Base-by-base conservation (phyloP, 176 grass and related monocot species). In the Raddia guianensis region DNA sequence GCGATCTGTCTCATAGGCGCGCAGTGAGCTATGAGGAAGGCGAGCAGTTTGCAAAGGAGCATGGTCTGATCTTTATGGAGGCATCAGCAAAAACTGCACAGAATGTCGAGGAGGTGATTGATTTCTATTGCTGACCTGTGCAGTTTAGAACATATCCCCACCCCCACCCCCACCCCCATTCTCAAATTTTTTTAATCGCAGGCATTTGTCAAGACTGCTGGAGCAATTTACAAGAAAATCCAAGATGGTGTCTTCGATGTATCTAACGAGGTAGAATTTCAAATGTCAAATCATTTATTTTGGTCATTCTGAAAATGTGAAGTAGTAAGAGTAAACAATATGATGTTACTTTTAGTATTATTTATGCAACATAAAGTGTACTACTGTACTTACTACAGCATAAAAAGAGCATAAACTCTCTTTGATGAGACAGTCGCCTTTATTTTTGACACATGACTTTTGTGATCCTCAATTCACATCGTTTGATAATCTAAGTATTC, bases 171-270 rank as follows among this genome's bases (percentile, higher is more conserved):
- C 16, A 46, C 83, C 44, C 2, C 4, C 27, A 27, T n/a, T 72
- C 21, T 46, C 16, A 47, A 77, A 87, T 56, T 27, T 27, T 27
- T 27, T 27, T 27, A 27, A 27, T 27, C 1, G 3, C 83, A 94
- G 92, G 92, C 72, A 43, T 94, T 94, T 8, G 82, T 94, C 45
- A 89, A 83, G 80, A 94, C 89, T 32, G 89, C 92, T 66, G 86
- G 83, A 50, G 85, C 83, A n/a, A 89, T 94, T 70, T 91, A 91
- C 83, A 94, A 94, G 80, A 94, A 94, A 79, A 94, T 91, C 43
- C 92, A 91, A 44, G 92, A 94, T 72, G 92, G 92, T 54, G 92
- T 91, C 20, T 89, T 94, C 37, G 92, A 94, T 56, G 89, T 91
- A 89, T 94, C 89, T 64, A 94, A 94, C 85, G 92, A 94, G 89